phyloP scores from a whole-genome alignment of 2,329 filamentous ascomycete species.

The Phaeosphaeria sp. region DNA sequence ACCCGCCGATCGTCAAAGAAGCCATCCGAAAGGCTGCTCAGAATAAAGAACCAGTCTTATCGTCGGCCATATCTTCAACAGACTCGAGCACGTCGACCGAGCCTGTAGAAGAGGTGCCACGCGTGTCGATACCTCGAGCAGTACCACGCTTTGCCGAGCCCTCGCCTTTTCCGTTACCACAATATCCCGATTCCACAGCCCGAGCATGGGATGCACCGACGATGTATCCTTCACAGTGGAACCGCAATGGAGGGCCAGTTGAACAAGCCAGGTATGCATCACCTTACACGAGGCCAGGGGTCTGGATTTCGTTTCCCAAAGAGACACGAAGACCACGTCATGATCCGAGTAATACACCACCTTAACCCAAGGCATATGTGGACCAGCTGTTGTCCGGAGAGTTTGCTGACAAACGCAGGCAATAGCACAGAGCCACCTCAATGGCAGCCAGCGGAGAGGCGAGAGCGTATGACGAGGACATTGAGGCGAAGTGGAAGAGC shows the following conservation, averaged over 20 bases:
- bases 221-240: constrained; percentile 21
- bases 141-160: constrained; percentile 10
- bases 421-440: not conserved
- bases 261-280: constrained; percentile 26
- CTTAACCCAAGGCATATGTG: not conserved
- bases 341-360: constrained; percentile 33
- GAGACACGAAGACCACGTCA: constrained; percentile 9
- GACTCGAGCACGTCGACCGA: constrained; percentile 14
- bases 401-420: not conserved
- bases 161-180: constrained; percentile 14
- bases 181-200: constrained; percentile 10
- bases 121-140: constrained; percentile 20
- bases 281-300: constrained; percentile 10
- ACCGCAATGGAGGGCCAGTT: constrained; percentile 3
- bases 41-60: no score
- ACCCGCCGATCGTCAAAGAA: constrained; percentile 24
- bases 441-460: not conserved
- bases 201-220: constrained; percentile 15
- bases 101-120: constrained; percentile 27
- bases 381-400: not conserved
- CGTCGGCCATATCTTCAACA: constrained; percentile 17
- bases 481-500: not conserved
- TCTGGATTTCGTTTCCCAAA: constrained; percentile 6
- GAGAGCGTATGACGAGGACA: not conserved
- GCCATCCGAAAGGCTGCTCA: constrained; percentile 10